These are phyloP conservation scores for Xanthoconium stramineum DNA, from an alignment of 768 basidiomycete species.

Conservation along the genomic window DNA sequence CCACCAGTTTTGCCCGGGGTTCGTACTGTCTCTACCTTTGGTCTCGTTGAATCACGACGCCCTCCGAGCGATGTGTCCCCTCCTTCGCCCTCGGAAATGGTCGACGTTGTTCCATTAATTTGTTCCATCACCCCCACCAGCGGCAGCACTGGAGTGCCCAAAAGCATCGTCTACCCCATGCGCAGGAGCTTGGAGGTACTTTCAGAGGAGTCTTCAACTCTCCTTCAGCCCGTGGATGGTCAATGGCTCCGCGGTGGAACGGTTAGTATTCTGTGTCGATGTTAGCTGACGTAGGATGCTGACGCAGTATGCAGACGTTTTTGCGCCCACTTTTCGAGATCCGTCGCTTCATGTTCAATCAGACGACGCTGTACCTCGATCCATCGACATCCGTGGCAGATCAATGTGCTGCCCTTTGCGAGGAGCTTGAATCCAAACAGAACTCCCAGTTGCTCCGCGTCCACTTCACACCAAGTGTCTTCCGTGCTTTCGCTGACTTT, in stretches of 20 bases:
- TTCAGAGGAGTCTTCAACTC: constrained; percentile 27
- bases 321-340: constrained; percentile 31
- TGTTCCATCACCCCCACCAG: constrained; percentile 28
- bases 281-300: neutral
- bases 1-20: constrained; percentile 13
- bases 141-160: constrained; percentile 31
- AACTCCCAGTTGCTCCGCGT: constrained; percentile 25
- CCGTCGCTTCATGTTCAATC: constrained; percentile 33
- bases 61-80: constrained; percentile 7
- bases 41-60: constrained; percentile 8
- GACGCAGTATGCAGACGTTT: constrained; percentile 21
- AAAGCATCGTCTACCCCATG: constrained; percentile 33
- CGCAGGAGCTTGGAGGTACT: constrained; percentile 22
- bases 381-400: constrained; percentile 26
- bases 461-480: constrained; percentile 30
- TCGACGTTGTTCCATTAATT: constrained; percentile 22
- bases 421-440: constrained; percentile 23
- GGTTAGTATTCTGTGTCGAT: constrained; percentile 9
- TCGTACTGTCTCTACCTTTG: constrained; percentile 16
- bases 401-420: constrained; percentile 23
- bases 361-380: constrained; percentile 30
- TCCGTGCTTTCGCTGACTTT: constrained; percentile 29
- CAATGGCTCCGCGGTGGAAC: constrained; percentile 34
- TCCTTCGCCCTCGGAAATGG: constrained; percentile 19
- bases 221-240: constrained; percentile 27